Evolutionary conservation across 2,329 filamentous ascomycete genomes (phyloP), one percentile per base, ranked within the genome.

Genomic region (Myriosclerotinia duriaeana): DNA sequence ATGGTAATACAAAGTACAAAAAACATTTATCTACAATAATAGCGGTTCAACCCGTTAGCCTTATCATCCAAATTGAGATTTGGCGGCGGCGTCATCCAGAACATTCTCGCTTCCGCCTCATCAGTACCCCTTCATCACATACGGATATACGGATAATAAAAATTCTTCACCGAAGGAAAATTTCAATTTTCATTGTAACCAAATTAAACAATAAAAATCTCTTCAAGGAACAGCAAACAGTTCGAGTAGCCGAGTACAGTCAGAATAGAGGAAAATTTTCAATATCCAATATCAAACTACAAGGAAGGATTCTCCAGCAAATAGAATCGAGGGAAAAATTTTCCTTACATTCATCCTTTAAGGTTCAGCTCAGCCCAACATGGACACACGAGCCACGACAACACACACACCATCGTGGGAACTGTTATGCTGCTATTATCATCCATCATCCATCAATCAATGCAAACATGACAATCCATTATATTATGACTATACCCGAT

Each of bases 71-170:
- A 50, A 50, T 50, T 61, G 30, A 61, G 34, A 20, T 20, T 61
- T 61, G 60, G 64, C 44, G 60, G 64, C 44, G 46, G 64, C 54
- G 54, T 53, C 46, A n/a, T 42, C 64, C 44, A 53, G 46, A 65
- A 60, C 42, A 60, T 46, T 64, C 52, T 58, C 61, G 52, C 61
- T 56, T 61, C 30, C 30, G 30, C 56, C 30, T 60, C 56, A 60
- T 14, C 30, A 48, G 58, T 50, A 38, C 44, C 44, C 44, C 58
- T 50, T 61, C 58, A 50, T 61, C 34, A 38, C 30, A 22, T 8
- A 11, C 44, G 34, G 58, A 61, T 44, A 22, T 8, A 11, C 44
- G 34, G 58, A 61, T 44, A 46, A 14, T 40, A 61, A 61, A 61
- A 61, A 20, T 8, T 34, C n/a, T 64, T 48, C 61, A 48, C 38